A percentile compares a stretch with the other conserved stretches of the same genome.
phyloP scores from a whole-genome alignment of 2,329 filamentous ascomycete genomes.

The Aaosphaeria pasadenensis region DNA sequence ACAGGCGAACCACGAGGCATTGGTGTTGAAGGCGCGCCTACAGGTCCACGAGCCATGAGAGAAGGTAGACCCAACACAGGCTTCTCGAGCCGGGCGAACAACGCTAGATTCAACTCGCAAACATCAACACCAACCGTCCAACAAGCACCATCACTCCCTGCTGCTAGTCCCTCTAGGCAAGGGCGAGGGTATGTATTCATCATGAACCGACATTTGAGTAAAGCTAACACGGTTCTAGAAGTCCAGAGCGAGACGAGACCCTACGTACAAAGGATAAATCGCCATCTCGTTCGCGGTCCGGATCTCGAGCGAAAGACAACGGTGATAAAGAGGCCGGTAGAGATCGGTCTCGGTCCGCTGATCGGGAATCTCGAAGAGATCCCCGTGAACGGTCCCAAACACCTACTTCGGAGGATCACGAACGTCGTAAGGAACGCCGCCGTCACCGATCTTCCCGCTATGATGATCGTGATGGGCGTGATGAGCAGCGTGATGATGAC shows the following conservation, averaged over 20 bases:
- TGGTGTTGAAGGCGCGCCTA: constrained; percentile 71
- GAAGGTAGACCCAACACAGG: constrained; percentile 83
- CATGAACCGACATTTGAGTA: neutral
- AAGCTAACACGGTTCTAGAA: constrained; percentile 8
- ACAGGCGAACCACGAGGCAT: constrained; percentile 48
- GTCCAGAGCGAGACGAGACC: constrained; percentile 32
- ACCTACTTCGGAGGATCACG: constrained; percentile 20
- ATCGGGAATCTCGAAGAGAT: constrained; percentile 47
- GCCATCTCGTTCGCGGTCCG: constrained; percentile 39
- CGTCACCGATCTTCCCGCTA: constrained; percentile 49
- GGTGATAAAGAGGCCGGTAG: constrained; percentile 12
- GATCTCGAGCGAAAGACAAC: constrained; percentile 34
- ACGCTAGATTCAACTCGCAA: constrained; percentile 18
- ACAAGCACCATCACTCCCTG: constrained; percentile 14
- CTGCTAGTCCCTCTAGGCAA: constrained; percentile 23
- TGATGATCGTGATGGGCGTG: constrained; percentile 38
- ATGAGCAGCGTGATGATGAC: constrained; percentile 37
- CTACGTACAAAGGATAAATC: constrained; percentile 37
- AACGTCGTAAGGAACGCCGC: constrained; percentile 39
- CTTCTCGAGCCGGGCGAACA: constrained; percentile 58
- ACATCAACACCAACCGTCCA: constrained; percentile 17
- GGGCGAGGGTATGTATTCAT: constrained; percentile 26
- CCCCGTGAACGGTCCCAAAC: constrained; percentile 55
- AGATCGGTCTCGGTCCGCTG: constrained; percentile 24
- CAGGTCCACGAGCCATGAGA: constrained; percentile 91